These are phyloP conservation scores for Aspergillus luchuensis DNA, from an alignment of 2,329 filamentous ascomycete species.

Conservation along the genomic window DNA sequence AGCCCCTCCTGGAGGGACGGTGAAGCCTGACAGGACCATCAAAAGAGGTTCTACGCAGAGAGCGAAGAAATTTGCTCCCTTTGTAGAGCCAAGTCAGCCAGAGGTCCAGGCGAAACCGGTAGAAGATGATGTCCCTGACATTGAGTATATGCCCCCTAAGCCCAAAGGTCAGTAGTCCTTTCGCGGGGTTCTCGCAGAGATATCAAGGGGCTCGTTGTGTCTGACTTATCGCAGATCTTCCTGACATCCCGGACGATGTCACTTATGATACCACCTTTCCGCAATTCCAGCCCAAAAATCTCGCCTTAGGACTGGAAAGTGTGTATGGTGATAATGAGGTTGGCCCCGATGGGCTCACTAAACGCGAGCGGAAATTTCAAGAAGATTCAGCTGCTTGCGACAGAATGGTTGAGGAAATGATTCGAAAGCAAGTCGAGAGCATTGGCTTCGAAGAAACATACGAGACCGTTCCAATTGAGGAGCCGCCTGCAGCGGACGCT, in stretches of 20 bases:
- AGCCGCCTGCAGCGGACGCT: constrained; percentile 39
- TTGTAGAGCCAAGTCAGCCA: constrained; percentile 46
- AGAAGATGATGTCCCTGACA: constrained; percentile 67
- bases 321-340: constrained; percentile 52
- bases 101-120: constrained; percentile 51
- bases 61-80: constrained; percentile 59
- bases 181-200: background rate
- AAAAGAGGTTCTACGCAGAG: constrained; percentile 63
- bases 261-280: constrained; percentile 53
- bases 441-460: constrained; percentile 63
- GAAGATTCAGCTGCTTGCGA: constrained; percentile 64
- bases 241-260: constrained; percentile 49
- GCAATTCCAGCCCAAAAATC: constrained; percentile 56
- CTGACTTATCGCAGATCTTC: constrained; percentile 45
- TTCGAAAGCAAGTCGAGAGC: constrained; percentile 66
- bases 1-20: constrained; percentile 61
- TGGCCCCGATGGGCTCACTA: constrained; percentile 61
- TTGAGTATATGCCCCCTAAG: constrained; percentile 86
- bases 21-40: constrained; percentile 65
- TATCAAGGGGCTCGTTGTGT: background rate
- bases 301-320: constrained; percentile 54
- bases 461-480: constrained; percentile 48
- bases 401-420: constrained; percentile 66
- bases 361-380: constrained; percentile 69
- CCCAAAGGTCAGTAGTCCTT: constrained; percentile 51